phyloP scores from a whole-genome alignment of 2,329 filamentous ascomycete species.

The Penicillium thymicola region DNA sequence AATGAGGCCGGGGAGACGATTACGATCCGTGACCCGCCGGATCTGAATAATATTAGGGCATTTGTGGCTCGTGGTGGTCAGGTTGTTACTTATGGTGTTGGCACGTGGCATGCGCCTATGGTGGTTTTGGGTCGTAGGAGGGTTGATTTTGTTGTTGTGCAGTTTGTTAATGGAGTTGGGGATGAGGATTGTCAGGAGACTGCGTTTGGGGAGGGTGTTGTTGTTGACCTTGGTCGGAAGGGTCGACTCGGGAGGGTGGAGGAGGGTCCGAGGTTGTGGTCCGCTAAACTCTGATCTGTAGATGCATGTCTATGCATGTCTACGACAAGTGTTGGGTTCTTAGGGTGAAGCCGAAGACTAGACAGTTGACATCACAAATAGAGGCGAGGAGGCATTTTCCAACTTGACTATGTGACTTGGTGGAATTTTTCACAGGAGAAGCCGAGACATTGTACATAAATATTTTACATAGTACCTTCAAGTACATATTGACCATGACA shows the following conservation, averaged over 20 bases:
- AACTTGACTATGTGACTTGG: not conserved
- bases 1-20: slow-evolving; percentile 23
- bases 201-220: slow-evolving; percentile 42
- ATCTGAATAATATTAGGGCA: slow-evolving; percentile 66
- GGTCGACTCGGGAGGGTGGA: slow-evolving; percentile 21
- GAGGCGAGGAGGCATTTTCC: not conserved
- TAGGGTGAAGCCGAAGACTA: not conserved
- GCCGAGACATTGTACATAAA: slow-evolving; percentile 8
- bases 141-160: slow-evolving; percentile 84
- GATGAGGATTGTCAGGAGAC: slow-evolving; percentile 88
- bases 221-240: slow-evolving; percentile 29
- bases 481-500: not conserved
- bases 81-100: slow-evolving; percentile 86
- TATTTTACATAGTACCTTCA: slow-evolving; percentile 1
- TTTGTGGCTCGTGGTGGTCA: slow-evolving; percentile 76
- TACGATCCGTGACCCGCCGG: slow-evolving; percentile 58
- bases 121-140: slow-evolving; percentile 69
- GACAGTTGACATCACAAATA: not conserved
- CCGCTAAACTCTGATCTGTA: slow-evolving; percentile 17
- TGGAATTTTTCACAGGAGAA: not conserved
- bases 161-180: slow-evolving; percentile 79
- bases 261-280: slow-evolving; percentile 15
- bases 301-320: not conserved
- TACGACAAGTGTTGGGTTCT: not conserved
- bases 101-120: slow-evolving; percentile 98